Base-by-base conservation (phyloP, 495 filamentous ascomycete species). In the Thozetella sp. region DNA sequence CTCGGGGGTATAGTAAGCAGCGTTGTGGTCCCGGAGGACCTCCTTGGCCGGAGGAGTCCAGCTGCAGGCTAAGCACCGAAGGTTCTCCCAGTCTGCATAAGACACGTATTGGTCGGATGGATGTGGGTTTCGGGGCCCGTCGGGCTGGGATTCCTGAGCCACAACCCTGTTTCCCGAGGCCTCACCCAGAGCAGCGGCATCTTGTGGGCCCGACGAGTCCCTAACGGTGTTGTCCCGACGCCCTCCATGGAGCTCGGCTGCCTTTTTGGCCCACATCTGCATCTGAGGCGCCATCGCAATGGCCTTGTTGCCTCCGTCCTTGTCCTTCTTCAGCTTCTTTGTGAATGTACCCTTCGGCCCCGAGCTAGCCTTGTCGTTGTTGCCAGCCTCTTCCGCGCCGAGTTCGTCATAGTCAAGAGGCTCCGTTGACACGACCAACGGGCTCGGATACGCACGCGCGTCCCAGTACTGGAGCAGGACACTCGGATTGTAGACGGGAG, bases 181-280 rank as follows among this genome's bases (percentile, higher is more conserved):
- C 1, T 20, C 25, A 4, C 45, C 24, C 20, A 54, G 25, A 17
- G 60, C 26, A 17, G 70, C 59, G 2, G 60, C 25, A 3, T 63
- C 61, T 17, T 66, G 63, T 11, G 66, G 63, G 9, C 48, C 40
- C 23, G 64, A 37, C 1, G 25, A 51, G 53, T 22, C 56, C 11
- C 56, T 60, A 17, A 43, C 30, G 12, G 22, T 52, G 17, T 60
- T 59, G 53, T 65, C 69, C 56, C 62, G 40, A 25, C 71, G 70
- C 4, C 67, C 75, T 1, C 90, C 89, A 62, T 94, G 92, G 40
- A 97, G 77, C 68, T 97, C 92, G 0, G 90, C 91, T 65, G 92
- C 90, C 24, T 91, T 90, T 65, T 93, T 89, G 54, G 88, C 86
- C 93, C 93, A 97, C 72, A 93, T 90, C 73, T 95, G 89, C 30